Base-by-base conservation (phyloP, 305 asterid species). In the Fraxinus dipetala region DNA sequence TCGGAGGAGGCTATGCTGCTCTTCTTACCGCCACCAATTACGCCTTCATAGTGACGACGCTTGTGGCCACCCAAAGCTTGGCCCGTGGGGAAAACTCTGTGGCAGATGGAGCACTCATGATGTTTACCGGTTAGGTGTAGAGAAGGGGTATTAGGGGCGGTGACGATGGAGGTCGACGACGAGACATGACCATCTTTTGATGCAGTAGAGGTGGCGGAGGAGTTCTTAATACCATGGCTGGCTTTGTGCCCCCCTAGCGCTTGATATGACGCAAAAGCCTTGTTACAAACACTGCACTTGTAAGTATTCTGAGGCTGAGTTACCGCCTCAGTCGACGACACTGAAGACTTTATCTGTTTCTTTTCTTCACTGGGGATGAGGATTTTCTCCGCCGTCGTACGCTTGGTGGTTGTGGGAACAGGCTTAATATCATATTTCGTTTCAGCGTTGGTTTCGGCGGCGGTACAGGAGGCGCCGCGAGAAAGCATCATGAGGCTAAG, bases 51-150 rank as follows among this genome's bases (percentile, higher is more conserved):
- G 87, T 94, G 98, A 84, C 91, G 89, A 45, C 98, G 90, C 86
- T 91, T 92, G 86, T 94, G 98, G 1, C 98, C 98, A 40, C 97
- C 98, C 73, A 94, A 78, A 20, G 98, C 98, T 77, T 94, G 98
- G 0, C 98, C 98, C 10, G 93, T 87, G 32, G 94, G 86, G 61
- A 94, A 94, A 75, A 80, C 76, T 87, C 69, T 91, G 78, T 87
- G 88, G 85, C 98, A 94, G 70, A 87, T 72, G 2, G 91, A 76
- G 82, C 98, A 94, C 75, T 90, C 91, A 85, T 94, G 98, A 0
- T 90, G 84, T 84, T 87, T 87, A 0, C 96, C 96, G 20, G 90
- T 85, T 0, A 92, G 92, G 80, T 86, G 89, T 5, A 88, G 81
- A 11, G 82, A 77, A 0, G 95, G 78, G 24, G 61, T 43, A 80